Base-by-base conservation (phyloP, 495 filamentous ascomycete species). In the Pyrenula aspistea region DNA sequence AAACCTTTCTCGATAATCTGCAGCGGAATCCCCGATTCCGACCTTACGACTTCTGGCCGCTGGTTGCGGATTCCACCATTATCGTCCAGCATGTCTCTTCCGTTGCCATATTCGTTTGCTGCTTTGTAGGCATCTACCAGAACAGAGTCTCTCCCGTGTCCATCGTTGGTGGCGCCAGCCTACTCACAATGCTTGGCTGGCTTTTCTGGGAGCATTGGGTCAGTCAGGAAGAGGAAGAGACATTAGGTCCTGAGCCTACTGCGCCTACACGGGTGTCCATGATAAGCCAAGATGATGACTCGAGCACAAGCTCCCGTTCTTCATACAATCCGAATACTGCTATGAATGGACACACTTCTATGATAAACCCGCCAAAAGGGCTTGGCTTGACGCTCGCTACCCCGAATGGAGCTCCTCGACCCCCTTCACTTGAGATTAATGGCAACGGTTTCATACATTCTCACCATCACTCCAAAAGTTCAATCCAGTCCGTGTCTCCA, bases 41-140 rank as follows among this genome's bases (percentile, higher is more conserved):
- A 49, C 91, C 93, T 0, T 98, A 98, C 65, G 90, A 97, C 65
- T 98, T 98, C 73, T 98, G 94, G 91, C 89, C 91, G 1, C 77
- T 98, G 2, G 88, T 97, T 42, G 87, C 90, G 57, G 93, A 96
- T 65, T 91, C 88, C 12, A 98, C 93, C 3, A 90, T 96, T 54
- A 96, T 98, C 60, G 87, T 96, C 12, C 93, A 98, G 65, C 93
- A 98, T 70, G 85, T 97, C 2, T 93, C 88, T 66, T 91, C 89
- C 4, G 92, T 97, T 56, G 84, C 83, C 54, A 92, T 98, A 52
- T 98, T 98, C 59, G 79, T 94, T 55, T 93, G 91, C 59, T 94
- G 88, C 69, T 98, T 98, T 63, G 83, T 89, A 19, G 90, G 84
- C 22, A 98, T 97, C 59, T 87, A 86, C 61, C 85, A 90, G 58